Conservation (phyloP, 106 monocot genomes). For the Dendrobium nobile region DNA sequence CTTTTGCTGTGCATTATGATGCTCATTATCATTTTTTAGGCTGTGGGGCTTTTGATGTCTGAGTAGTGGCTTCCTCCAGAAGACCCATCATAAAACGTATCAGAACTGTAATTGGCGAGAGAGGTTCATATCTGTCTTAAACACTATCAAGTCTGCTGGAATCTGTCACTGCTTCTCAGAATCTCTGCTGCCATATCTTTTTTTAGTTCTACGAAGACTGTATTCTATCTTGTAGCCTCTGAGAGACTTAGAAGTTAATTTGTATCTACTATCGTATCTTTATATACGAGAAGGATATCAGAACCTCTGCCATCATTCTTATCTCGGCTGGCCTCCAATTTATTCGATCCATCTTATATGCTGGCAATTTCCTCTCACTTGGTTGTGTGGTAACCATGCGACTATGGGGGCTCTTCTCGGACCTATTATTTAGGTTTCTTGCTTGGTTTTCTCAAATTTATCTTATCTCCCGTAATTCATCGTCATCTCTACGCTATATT, state of each 20-base stretch:
- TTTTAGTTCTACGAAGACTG: conserved; percentile 16
- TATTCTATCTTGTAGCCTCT: conserved; percentile 4
- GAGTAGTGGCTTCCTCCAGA: conserved; percentile 6
- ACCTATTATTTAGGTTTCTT: conserved; percentile 16
- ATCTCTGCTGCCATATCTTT: conserved; percentile 18
- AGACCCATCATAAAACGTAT: conserved; percentile 5
- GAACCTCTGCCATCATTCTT: conserved; percentile 18
- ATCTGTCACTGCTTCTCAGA: conserved; percentile 17
- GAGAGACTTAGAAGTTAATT: conserved; percentile 21
- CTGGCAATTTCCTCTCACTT: conserved; percentile 13
- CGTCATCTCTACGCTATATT: no score
- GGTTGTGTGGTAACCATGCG: conserved; percentile 17
- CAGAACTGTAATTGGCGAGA: conserved; percentile 25
- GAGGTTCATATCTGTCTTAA: conserved; percentile 81
- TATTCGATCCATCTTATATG: conserved; percentile 16
- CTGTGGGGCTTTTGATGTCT: not conserved
- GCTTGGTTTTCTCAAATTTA: no score
- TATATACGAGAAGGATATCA: conserved; percentile 19
- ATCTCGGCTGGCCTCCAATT: not conserved
- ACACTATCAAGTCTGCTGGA: conserved; percentile 24
- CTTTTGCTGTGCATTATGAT: conserved; percentile 14
- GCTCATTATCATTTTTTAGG: conserved; percentile 8
- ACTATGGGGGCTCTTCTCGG: conserved; percentile 15
- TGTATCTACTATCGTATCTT: conserved; percentile 15
- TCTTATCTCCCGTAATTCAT: no score